Evolutionary conservation across 2,329 filamentous ascomycete genomes (phyloP), one percentile per base, ranked within the genome.

Genomic region (Cylindrodendrum hubeiense): DNA sequence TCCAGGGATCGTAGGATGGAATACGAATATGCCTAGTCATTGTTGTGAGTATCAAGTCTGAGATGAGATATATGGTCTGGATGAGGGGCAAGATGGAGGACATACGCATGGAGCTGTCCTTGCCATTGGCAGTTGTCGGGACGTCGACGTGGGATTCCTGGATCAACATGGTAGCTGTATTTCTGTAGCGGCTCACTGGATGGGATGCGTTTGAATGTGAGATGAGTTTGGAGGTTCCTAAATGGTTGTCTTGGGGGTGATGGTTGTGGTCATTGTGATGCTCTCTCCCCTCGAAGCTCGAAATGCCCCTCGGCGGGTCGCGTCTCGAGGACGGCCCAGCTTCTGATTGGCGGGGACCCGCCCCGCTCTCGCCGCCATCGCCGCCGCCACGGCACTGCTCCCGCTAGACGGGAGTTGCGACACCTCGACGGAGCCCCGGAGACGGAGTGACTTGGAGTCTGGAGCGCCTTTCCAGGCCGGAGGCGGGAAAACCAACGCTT

Each of bases 1-100:
- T 65, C 92, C 91, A 1, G 93, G 88, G 70, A 98, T 91, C 15
- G 88, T 89, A 8, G 95, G 95, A 77, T 97, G 93, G 81, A 95
- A 97, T 77, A 97, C 77, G 80, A 95, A 97, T 76, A 97, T 92
- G 71, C 94, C 94, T 97, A 8, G 8, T 56, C 22, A 62, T 54
- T 77, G 13, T 30, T 64, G 63, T 69, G 41, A 69, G 65, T 49
- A 21, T 58, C 30, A 46, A n/a, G n/a, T n/a, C n/a, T n/a, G 30
- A 55, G 26, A 58, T 67, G 57, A 65, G 68, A 63, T 63, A 63
- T 55, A 63, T 68, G 49, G 56, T 19, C 9, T 22, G n/a, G 22
- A 30, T 33, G 46, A 41, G 58, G 28, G 50, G 21, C 24, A 58
- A 51, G 21, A 33, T 33, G 13, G 51, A 46, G 34, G 17, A 60